Percentiles rank a stretch among this genome's conserved stretches.
phyloP scores from a whole-genome alignment of 1,284 basidiomycete species.

The Rugiboletus extremiorientalis region DNA sequence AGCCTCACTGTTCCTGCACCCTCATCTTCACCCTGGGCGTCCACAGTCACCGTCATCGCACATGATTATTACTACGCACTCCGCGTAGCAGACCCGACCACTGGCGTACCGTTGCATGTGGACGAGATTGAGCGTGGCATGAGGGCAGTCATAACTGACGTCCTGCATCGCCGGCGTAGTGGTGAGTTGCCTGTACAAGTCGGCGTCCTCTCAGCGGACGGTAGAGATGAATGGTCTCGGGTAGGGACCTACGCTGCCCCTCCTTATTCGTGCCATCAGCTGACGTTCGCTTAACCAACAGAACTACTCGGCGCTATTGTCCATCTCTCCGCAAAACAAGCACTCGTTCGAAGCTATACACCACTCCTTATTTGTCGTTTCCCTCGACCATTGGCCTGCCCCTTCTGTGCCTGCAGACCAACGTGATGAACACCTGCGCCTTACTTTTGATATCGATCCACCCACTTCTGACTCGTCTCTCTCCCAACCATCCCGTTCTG shows the following conservation, averaged over 20 bases:
- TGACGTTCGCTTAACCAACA: neutral
- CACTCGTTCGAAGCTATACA: conserved; percentile 19
- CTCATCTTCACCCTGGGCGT: conserved; percentile 43
- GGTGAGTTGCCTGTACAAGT: conserved; percentile 64
- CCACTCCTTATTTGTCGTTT: conserved; percentile 57
- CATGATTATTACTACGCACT: conserved; percentile 85
- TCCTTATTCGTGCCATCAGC: neutral
- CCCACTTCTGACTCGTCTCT: neutral
- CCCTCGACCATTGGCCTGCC: conserved; percentile 61
- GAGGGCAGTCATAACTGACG: conserved; percentile 70
- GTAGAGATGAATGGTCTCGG: conserved; percentile 82
- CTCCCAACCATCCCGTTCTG: conserved; percentile 2
- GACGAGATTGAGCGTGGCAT: conserved; percentile 70
- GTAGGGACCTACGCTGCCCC: conserved; percentile 41
- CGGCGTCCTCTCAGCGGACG: conserved; percentile 77
- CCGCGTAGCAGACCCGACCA: conserved; percentile 46
- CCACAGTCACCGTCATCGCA: conserved; percentile 68
- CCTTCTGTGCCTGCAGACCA: conserved; percentile 29
- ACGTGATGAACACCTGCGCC: conserved; percentile 33
- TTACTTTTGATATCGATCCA: conserved; percentile 29
- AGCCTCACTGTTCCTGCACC: conserved; percentile 48
- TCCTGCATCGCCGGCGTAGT: conserved; percentile 46
- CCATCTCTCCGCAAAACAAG: conserved; percentile 20
- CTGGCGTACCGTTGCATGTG: conserved; percentile 37
- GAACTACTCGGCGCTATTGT: conserved; percentile 22